Base-by-base conservation (phyloP, 2,329 filamentous ascomycete genomes). In the Setomelanomma holmii region DNA sequence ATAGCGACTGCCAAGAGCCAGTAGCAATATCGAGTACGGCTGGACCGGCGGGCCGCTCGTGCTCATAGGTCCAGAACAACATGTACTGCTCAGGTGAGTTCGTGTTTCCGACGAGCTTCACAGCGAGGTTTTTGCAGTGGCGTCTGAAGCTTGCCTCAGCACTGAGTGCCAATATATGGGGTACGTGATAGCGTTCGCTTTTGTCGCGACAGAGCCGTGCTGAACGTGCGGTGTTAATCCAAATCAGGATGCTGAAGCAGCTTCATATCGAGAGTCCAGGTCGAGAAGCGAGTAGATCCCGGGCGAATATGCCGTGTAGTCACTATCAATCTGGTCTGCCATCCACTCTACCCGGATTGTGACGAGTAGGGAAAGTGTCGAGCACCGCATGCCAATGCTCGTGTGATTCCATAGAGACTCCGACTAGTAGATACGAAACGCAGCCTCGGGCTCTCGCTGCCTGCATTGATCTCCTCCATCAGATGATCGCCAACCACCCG, bases 21-120 rank as follows among this genome's bases (percentile, higher is more conserved):
- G 24, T 48, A 54, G 51, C 55, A 73, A 72, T 74, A 71, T 74
- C 51, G 51, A 67, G 58, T 67, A 69, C 71, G 68, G 60, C 40
- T 68, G 64, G 68, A 61, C 64, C 67, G 67, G 63, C 64, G 64
- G 65, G 60, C 64, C 66, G 64, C 53, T 60, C 48, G 40, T 50
- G 55, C 41, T 63, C 59, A 67, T 63, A 65, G 65, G 67, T 64
- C 54, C 44, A 66, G 54, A 65, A 47, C 38, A 34, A 56, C 41
- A 35, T 30, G 38, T 24, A 46, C 17, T 50, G 54, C 60, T 68
- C 61, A 67, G 66, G 60, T 66, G 66, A 69, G 64, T 67, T 68
- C 63, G 65, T 73, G 65, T 73, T 49, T 49, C 34, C 36, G 30
- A 53, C 44, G 23, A 47, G 40, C 19, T 49, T 52, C 43, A 49